Percentiles rank a stretch among this genome's conserved stretches.
Conservation (phyloP, 2,329 filamentous ascomycete genomes). For the Pseudogymnoascus sp. region DNA sequence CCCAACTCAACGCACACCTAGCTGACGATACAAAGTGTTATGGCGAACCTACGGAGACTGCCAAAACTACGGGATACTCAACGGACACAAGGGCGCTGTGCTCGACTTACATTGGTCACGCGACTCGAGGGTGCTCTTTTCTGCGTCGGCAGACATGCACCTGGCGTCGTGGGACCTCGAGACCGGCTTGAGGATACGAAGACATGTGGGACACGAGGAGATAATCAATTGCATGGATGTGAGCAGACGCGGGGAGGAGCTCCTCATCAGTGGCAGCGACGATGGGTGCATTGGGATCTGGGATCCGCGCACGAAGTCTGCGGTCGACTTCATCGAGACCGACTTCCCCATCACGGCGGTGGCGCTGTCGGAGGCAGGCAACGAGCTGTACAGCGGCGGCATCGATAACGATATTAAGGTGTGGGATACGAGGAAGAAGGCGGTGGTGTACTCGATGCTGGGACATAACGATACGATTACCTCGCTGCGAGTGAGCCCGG, state of each 20-base stretch:
- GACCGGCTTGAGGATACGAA: slow-evolving; percentile 82
- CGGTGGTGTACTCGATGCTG: slow-evolving; percentile 75
- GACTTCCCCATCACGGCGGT: slow-evolving; percentile 89
- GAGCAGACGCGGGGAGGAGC: slow-evolving; percentile 80
- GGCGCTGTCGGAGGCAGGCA: slow-evolving; percentile 85
- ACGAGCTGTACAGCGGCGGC: slow-evolving; percentile 87
- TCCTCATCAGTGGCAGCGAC: slow-evolving; percentile 85
- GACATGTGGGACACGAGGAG: slow-evolving; percentile 89
- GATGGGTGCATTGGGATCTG: slow-evolving; percentile 92
- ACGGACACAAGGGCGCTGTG: slow-evolving; percentile 82
- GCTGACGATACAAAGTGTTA: slow-evolving; percentile 54
- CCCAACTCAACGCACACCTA: neutral
- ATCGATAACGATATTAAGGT: slow-evolving; percentile 97
- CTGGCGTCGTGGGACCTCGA: slow-evolving; percentile 93
- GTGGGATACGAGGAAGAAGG: slow-evolving; percentile 92
- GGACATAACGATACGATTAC: slow-evolving; percentile 91
- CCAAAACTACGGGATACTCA: slow-evolving; percentile 86
- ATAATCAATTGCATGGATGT: slow-evolving; percentile 90
- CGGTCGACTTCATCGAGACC: slow-evolving; percentile 79
- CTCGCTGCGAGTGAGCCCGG: slow-evolving; percentile 83
- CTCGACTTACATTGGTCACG: slow-evolving; percentile 94
- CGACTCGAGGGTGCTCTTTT: slow-evolving; percentile 84
- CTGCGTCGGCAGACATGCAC: slow-evolving; percentile 87
- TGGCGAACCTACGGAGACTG: slow-evolving; percentile 91
- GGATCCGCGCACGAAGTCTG: slow-evolving; percentile 88